phyloP scores from a whole-genome alignment of 257 asterid genomes.

The Voacanga thouarsii region DNA sequence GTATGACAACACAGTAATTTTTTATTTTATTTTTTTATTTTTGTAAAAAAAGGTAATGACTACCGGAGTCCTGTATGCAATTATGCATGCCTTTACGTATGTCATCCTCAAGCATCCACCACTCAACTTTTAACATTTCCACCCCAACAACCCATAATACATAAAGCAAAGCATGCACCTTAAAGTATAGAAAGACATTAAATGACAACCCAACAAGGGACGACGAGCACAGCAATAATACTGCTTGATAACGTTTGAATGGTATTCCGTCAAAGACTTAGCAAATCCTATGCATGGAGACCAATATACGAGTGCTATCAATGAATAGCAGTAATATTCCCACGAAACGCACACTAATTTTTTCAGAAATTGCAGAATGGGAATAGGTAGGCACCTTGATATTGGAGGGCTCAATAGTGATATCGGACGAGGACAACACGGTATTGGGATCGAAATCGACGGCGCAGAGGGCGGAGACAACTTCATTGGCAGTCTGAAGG shows the following conservation, averaged over 20 bases:
- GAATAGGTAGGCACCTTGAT: slow-evolving; percentile 48
- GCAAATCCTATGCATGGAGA: background rate
- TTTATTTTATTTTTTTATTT: no score
- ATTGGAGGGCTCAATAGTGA: slow-evolving; percentile 60
- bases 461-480: slow-evolving; percentile 57
- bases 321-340: background rate
- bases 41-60: background rate
- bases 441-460: slow-evolving; percentile 44
- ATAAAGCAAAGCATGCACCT: background rate
- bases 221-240: no score
- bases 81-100: background rate
- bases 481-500: slow-evolving; percentile 84
- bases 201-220: no score
- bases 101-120: background rate
- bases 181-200: background rate
- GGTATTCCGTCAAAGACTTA: background rate
- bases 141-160: background rate
- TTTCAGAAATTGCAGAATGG: background rate
- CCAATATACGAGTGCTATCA: no score
- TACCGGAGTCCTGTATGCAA: background rate
- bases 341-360: background rate
- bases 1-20: background rate
- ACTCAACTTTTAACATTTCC: background rate
- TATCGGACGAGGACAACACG: slow-evolving; percentile 41
- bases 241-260: no score